Base-by-base conservation (phyloP, 2,329 filamentous ascomycete genomes). In the Neonectria hederae region DNA sequence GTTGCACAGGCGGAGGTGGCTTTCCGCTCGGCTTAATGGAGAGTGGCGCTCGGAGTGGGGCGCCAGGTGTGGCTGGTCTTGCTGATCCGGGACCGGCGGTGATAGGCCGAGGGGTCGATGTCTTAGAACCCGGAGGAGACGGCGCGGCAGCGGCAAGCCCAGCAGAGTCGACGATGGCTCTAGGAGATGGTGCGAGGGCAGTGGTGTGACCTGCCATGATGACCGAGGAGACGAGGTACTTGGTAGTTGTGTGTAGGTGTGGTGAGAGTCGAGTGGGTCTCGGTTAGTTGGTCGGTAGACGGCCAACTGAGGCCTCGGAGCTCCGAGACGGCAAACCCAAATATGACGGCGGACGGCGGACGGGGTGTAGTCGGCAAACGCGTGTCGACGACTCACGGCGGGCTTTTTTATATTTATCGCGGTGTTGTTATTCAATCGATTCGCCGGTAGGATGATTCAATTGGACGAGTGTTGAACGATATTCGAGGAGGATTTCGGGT, bases 1-100 rank as follows among this genome's bases (percentile, higher is more conserved):
- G 72, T 73, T 73, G 71, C 66, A 68, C 67, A 51, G 69, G 71
- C 60, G 70, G 75, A 70, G 73, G 76, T 71, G 69, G 71, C 62
- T 65, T 67, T 38, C 58, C 58, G 63, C 68, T 70, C 63, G 70
- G 69, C 62, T 75, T 76, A 48, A 75, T 72, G 65, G 74, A 76
- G 56, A 77, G 72, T 68, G 75, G 75, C 65, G 71, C 70, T 58
- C 75, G 71, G 60, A 70, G 72, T 61, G 66, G 68, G 57, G 74
- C 64, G 11, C 58, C 65, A 2, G 68, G 30, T 59, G 69, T 72
- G 70, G 68, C 69, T 67, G 70, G 65, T 72, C 68, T 66, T 5
- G 58, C 63, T 53, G 63, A 56, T 45, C 69, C 65, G 58, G 69
- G 69, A 45, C 65, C 71, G 53, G 55, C 66, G 58, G 74, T 62